Evolutionary conservation across 2,329 filamentous ascomycete genomes (phyloP).

Genomic region (Botrytis medusae): DNA sequence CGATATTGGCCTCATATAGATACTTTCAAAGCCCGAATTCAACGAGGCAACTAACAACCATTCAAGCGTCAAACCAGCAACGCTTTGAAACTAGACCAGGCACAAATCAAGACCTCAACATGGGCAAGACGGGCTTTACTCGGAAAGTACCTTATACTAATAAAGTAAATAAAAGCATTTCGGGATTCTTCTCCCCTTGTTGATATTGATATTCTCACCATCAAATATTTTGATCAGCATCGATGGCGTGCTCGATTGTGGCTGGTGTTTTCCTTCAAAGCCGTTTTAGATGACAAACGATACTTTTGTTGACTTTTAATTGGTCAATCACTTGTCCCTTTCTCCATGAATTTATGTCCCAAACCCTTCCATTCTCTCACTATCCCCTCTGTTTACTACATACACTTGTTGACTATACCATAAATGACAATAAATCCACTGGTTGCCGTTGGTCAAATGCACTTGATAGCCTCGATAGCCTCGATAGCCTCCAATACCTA

Average conservation of each 20-base stretch:
- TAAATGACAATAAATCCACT: constrained; percentile 14
- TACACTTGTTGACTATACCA: constrained; percentile 20
- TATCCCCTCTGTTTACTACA: constrained; percentile 22
- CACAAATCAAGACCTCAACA: constrained; percentile 1
- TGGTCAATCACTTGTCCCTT: constrained; percentile 4
- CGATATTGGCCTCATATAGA: neutral
- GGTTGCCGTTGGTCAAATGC: constrained; percentile 9
- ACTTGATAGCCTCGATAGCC: constrained; percentile 21
- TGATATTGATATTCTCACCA: constrained; percentile 16
- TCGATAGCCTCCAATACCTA: constrained; percentile 20
- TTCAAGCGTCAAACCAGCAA: neutral
- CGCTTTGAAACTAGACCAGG: neutral
- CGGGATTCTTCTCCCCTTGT: neutral
- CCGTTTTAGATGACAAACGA: constrained; percentile 20
- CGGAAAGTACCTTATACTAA: constrained; percentile 9
- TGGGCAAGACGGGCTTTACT: constrained; percentile 9
- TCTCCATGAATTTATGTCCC: constrained; percentile 15
- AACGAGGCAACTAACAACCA: neutral
- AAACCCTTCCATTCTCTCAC: neutral
- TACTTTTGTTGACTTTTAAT: constrained; percentile 7
- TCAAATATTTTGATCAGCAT: constrained; percentile 8
- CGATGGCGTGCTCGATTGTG: constrained; percentile 22
- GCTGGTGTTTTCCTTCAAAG: constrained; percentile 23
- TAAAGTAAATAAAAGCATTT: neutral
- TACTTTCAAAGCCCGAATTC: neutral